A percentile compares a stretch with the other conserved stretches of the same genome.
These are phyloP conservation scores for Verticillium isaacii DNA, from an alignment of 2,329 filamentous ascomycete species.

Conservation along the genomic window DNA sequence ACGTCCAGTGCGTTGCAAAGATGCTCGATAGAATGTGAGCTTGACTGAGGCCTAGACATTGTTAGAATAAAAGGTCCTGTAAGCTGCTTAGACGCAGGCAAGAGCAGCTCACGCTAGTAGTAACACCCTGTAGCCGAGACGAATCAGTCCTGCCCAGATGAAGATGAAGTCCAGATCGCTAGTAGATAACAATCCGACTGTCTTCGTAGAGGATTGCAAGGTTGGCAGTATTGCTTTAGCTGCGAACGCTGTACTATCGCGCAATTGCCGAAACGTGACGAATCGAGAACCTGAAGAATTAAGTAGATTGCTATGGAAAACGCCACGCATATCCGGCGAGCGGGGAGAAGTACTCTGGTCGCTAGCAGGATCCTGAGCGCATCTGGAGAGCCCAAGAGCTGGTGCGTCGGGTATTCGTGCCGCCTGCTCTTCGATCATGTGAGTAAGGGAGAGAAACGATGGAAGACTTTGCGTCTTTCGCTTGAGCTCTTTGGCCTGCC, in stretches of 20 bases:
- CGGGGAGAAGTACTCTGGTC: neutral
- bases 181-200: slow-evolving; percentile 48
- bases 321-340: neutral
- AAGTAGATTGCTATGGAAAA: neutral
- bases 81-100: neutral
- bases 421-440: slow-evolving; percentile 46
- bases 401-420: slow-evolving; percentile 26
- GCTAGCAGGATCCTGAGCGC: neutral
- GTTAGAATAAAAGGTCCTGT: neutral
- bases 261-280: slow-evolving; percentile 23
- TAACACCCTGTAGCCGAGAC: slow-evolving; percentile 48
- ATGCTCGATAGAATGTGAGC: slow-evolving; percentile 40
- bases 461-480: slow-evolving; percentile 21
- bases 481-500: slow-evolving; percentile 38
- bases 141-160: slow-evolving; percentile 55
- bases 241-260: slow-evolving; percentile 24
- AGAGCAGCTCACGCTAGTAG: slow-evolving; percentile 43
- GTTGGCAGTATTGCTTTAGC: slow-evolving; percentile 18
- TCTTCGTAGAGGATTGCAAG: neutral
- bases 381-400: slow-evolving; percentile 45
- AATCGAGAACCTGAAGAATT: slow-evolving; percentile 6
- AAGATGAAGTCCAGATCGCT: slow-evolving; percentile 55
- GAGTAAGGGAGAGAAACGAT: slow-evolving; percentile 38
- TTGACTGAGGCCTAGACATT: slow-evolving; percentile 34
- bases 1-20: slow-evolving; percentile 44